Base-by-base conservation (phyloP, 2,329 filamentous ascomycete genomes). In the Botrytis pseudocinerea region DNA sequence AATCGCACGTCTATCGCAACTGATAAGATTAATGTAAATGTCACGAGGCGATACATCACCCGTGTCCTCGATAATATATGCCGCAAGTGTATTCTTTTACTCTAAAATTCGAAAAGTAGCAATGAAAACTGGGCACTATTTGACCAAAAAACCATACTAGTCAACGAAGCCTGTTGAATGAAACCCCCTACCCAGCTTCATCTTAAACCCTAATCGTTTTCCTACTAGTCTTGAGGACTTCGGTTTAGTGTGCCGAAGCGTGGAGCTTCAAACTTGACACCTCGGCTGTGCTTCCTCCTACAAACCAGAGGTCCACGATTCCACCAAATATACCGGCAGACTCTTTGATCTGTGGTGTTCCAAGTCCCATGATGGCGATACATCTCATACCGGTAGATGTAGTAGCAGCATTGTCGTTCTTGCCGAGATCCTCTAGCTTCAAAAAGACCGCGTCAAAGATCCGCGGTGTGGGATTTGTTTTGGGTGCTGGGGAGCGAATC, bases 371-470 rank as follows among this genome's bases (percentile, higher is more conserved):
- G 32, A 65, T 51, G 28, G 63, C 63, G 12, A 51, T 0, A 8
- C 28, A 51, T 65, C 63, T 65, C 63, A 65, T 48, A 32, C 63
- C 44, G 1, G 7, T 32, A 38, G 63, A 65, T 65, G 35, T 3
- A 66, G 12, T 28, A 10, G 22, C 4, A 2, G 42, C 44, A 1
- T 38, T 51, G 12, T 66, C 32, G 12, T 51, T 66, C 22, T 66
- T 66, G 44, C 22, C 63, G 32, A 66, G 44, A 66, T 66, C 63
- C 22, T 66, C 63, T 38, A 51, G 32, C 44, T 51, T 66, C 32
- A 66, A n/a, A 16, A 66, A 48, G 35, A 38, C 44, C 44, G 44
- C 44, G 0, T 51, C 44, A 51, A 44, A 65, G 7, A 65, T 35
- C 22, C 12, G 18, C 1, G 44, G 63, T 14, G 44, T 16, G 1